Conservation (phyloP, 2,329 filamentous ascomycete species). For the Chaetomium strumarium region DNA sequence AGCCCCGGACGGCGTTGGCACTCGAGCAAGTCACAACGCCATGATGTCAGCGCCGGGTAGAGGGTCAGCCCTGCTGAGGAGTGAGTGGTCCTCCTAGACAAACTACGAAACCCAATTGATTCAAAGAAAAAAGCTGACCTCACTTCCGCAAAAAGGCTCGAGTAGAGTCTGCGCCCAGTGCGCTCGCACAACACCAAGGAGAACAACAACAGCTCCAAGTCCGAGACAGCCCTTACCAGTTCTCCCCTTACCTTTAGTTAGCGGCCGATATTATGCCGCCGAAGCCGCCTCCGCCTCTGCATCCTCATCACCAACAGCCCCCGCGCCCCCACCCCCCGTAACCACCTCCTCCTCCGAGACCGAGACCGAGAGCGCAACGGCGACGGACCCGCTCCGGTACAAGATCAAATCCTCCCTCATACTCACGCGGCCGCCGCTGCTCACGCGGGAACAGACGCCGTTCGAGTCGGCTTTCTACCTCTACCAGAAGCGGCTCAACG, state of each 20-base stretch:
- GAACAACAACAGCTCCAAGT: background rate
- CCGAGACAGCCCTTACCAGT: background rate
- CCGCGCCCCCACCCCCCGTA: slow-evolving; percentile 22
- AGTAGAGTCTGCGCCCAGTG: slow-evolving; percentile 33
- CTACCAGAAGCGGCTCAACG: slow-evolving; percentile 95
- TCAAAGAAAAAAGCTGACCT: background rate
- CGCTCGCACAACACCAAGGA: slow-evolving; percentile 12
- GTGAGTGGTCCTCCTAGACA: slow-evolving; percentile 31
- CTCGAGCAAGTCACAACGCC: slow-evolving; percentile 12
- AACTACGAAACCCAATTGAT: background rate
- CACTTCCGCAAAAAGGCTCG: slow-evolving; percentile 16
- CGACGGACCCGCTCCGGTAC: slow-evolving; percentile 35
- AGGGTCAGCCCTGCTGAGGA: slow-evolving; percentile 46
- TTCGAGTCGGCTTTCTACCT: slow-evolving; percentile 95
- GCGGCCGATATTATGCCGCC: slow-evolving; percentile 30
- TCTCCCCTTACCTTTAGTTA: background rate
- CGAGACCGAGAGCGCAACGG: slow-evolving; percentile 23
- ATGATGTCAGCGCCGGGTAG: slow-evolving; percentile 53
- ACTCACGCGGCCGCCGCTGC: slow-evolving; percentile 78
- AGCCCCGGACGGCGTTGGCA: slow-evolving; percentile 6
- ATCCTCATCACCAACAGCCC: slow-evolving; percentile 7
- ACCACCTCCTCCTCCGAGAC: slow-evolving; percentile 36
- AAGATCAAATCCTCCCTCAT: slow-evolving; percentile 63
- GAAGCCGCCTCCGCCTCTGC: slow-evolving; percentile 25
- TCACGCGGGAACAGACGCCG: slow-evolving; percentile 75